These are phyloP conservation scores for Casuarina glauca DNA, from an alignment of 306 rosid species.

Conservation along the genomic window DNA sequence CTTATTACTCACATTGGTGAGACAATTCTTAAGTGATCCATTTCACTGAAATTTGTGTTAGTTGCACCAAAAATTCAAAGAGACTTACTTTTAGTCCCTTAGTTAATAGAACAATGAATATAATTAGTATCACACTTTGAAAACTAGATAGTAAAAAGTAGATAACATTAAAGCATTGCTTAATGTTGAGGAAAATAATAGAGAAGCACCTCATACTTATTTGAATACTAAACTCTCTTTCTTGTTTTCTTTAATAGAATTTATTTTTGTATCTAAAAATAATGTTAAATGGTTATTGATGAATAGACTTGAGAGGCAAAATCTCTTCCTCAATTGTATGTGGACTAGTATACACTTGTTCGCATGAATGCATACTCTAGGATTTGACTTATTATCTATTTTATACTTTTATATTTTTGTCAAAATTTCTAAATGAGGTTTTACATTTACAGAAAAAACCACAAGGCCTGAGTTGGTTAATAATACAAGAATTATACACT, in stretches of 20 bases:
- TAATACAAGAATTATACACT: too few relatives aligned
- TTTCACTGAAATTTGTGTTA: too few relatives aligned
- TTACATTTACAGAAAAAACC: conserved; percentile 52
- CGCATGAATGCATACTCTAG: not conserved
- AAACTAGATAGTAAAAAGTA: not conserved
- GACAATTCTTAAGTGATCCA: too few relatives aligned
- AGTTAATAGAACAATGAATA: too few relatives aligned
- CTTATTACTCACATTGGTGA: too few relatives aligned
- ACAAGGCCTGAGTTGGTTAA: conserved; percentile 40
- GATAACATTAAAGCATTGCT: not conserved
- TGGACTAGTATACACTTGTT: too few relatives aligned
- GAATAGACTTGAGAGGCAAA: too few relatives aligned
- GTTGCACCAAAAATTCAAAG: too few relatives aligned
- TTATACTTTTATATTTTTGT: conserved; percentile 5
- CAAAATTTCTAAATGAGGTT: conserved; percentile 22
- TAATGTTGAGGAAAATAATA: not conserved
- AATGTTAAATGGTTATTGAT: not conserved
- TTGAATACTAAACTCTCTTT: not conserved
- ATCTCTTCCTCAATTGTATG: too few relatives aligned
- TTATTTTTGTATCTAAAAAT: not conserved
- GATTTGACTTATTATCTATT: conserved; percentile 2
- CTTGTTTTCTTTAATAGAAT: not conserved
- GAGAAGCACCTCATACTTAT: not conserved
- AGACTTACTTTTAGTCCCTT: too few relatives aligned
- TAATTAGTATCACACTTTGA: too few relatives aligned